Conservation (phyloP, 768 basidiomycete genomes). For the Podaxis rugospora region DNA sequence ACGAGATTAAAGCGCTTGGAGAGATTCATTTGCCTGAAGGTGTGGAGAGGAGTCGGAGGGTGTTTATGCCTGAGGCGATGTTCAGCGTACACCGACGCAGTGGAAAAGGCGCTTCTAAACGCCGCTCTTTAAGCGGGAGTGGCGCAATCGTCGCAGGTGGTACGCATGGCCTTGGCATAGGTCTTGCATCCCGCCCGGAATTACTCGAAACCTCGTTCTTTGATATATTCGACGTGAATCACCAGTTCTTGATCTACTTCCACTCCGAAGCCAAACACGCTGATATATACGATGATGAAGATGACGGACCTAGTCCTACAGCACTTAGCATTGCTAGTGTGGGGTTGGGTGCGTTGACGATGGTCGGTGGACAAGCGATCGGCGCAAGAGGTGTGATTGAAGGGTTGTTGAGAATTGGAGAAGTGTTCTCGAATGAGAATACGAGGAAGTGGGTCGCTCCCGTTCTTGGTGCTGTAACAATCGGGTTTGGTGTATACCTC, state of each 20-base stretch:
- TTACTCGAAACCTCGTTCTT: conserved; percentile 75
- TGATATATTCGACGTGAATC: conserved; percentile 84
- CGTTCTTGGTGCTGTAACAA: conserved; percentile 67
- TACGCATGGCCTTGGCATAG: conserved; percentile 74
- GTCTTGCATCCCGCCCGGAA: conserved; percentile 72
- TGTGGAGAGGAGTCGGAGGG: conserved; percentile 74
- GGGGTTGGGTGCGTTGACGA: conserved; percentile 81
- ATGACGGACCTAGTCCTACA: conserved; percentile 38
- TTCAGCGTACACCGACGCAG: conserved; percentile 58
- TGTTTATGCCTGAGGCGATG: conserved; percentile 99
- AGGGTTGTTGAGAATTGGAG: conserved; percentile 66
- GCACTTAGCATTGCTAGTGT: conserved; percentile 72
- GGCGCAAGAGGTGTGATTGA: conserved; percentile 77
- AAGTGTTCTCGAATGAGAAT: conserved; percentile 76
- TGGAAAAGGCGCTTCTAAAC: conserved; percentile 33
- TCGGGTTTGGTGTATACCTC: conserved; percentile 77
- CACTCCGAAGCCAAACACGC: conserved; percentile 28
- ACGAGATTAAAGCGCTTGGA: conserved; percentile 61
- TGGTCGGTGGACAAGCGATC: conserved; percentile 81
- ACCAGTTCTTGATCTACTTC: conserved; percentile 72
- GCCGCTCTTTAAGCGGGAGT: conserved; percentile 30
- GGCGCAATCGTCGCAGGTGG: conserved; percentile 74
- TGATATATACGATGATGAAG: conserved; percentile 23
- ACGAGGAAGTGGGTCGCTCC: conserved; percentile 87
- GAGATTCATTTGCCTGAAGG: conserved; percentile 76